Evolutionary conservation across 2,329 filamentous ascomycete species (phyloP).

Genomic region (Massarina eburnea): DNA sequence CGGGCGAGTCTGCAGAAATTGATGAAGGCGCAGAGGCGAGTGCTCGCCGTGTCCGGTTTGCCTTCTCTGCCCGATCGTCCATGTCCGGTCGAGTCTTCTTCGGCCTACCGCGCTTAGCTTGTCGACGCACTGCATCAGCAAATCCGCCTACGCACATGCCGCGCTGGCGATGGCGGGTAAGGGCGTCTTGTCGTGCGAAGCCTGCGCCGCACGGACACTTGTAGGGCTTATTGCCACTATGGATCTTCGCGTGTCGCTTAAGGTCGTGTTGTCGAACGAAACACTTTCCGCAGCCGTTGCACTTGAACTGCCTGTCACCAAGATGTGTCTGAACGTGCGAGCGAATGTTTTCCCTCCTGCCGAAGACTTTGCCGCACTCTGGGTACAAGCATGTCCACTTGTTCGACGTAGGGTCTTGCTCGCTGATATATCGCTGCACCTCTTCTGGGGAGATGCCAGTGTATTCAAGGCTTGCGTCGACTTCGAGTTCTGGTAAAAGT

Average conservation of each 20-base stretch:
- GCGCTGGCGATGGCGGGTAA: conserved; percentile 90
- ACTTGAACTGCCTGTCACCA: conserved; percentile 92
- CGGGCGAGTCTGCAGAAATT: conserved; percentile 35
- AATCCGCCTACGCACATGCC: conserved; percentile 97
- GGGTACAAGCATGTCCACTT: conserved; percentile 57
- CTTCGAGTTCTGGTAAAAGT: conserved; percentile 49
- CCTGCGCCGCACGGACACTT: conserved; percentile 92
- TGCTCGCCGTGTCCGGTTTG: conserved; percentile 52
- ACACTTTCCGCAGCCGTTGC: conserved; percentile 89
- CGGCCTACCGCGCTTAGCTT: conserved; percentile 66
- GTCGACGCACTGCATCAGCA: conserved; percentile 72
- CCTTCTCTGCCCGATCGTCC: conserved; percentile 60
- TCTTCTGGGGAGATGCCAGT: conserved; percentile 89
- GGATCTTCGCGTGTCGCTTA: conserved; percentile 96
- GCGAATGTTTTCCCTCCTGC: conserved; percentile 98
- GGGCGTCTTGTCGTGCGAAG: conserved; percentile 91
- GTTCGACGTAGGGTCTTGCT: conserved; percentile 46
- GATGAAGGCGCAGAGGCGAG: conserved; percentile 38
- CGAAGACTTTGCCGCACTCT: conserved; percentile 85
- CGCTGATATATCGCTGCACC: conserved; percentile 52
- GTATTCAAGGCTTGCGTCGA: conserved; percentile 66
- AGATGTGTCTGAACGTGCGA: conserved; percentile 98
- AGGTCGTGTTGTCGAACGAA: conserved; percentile 97
- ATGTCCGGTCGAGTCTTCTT: conserved; percentile 64
- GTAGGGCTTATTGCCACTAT: conserved; percentile 94